Percentiles rank a stretch among this genome's conserved stretches.
Evolutionary conservation across 2,329 filamentous ascomycete genomes (phyloP).

Genomic region (Penicillium glabrum): DNA sequence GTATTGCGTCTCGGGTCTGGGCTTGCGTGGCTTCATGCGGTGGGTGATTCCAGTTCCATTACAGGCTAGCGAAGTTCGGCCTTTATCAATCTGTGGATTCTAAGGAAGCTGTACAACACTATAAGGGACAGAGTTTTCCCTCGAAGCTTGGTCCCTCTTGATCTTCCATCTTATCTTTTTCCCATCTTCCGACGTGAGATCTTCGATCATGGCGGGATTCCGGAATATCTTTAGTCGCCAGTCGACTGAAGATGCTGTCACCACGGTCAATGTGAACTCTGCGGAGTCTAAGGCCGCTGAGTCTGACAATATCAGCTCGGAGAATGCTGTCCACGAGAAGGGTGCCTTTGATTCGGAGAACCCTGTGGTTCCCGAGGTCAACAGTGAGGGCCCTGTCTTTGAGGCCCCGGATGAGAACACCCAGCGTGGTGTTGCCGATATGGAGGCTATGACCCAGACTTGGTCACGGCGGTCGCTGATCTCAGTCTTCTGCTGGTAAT

Average conservation of each 20-base stretch:
- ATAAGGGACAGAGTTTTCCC: constrained; percentile 7
- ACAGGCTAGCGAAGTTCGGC: background rate
- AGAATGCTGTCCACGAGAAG: background rate
- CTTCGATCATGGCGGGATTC: constrained; percentile 3
- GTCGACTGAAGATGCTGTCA: background rate
- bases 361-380: background rate
- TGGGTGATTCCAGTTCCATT: background rate
- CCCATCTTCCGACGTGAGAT: background rate
- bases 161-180: background rate
- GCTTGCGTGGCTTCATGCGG: constrained; percentile 1
- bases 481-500: constrained; percentile 18
- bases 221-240: constrained; percentile 3
- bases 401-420: constrained; percentile 19
- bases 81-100: constrained; percentile 10
- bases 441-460: constrained; percentile 47
- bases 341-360: background rate
- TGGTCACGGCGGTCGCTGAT: constrained; percentile 40
- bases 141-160: background rate
- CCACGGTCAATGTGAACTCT: background rate
- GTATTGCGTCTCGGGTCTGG: background rate
- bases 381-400: background rate
- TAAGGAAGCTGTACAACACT: background rate
- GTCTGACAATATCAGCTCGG: background rate
- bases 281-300: background rate
- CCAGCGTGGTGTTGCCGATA: constrained; percentile 46